Evolutionary conservation across 805 yeast species (phyloP).

Genomic region (Starmera caribaea): DNA sequence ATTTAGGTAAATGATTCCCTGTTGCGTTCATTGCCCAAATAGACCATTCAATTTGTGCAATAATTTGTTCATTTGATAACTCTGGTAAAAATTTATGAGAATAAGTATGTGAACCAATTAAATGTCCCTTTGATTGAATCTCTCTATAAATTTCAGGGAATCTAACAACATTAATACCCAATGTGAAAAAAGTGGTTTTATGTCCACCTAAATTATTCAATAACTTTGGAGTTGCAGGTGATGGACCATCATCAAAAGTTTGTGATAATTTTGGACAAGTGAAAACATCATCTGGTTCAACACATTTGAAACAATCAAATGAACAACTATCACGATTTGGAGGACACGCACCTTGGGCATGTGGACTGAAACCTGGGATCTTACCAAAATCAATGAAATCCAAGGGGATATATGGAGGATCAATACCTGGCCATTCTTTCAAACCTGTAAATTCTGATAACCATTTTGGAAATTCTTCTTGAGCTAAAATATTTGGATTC

Average conservation of each 20-base stretch:
- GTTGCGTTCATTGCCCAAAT: constrained; percentile 98
- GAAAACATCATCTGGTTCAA: constrained; percentile 62
- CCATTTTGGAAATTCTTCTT: constrained; percentile 70
- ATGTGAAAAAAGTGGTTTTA: constrained; percentile 72
- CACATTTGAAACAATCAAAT: constrained; percentile 79
- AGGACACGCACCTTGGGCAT: constrained; percentile 53
- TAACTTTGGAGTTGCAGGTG: constrained; percentile 55
- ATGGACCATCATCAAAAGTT: constrained; percentile 94
- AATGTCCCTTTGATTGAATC: constrained; percentile 55
- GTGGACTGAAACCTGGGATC: constrained; percentile 40
- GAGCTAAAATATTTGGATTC: constrained; percentile 16
- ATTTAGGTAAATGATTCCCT: constrained; percentile 74
- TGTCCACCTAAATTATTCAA: constrained; percentile 36
- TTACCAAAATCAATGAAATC: constrained; percentile 51
- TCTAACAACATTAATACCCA: constrained; percentile 73
- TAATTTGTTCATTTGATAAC: constrained; percentile 66
- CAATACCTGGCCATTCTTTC: constrained; percentile 71
- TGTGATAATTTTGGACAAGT: constrained; percentile 73
- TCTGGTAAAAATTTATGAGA: constrained; percentile 78
- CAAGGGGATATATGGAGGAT: constrained; percentile 83
- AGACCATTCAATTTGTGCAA: constrained; percentile 91
- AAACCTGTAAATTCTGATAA: constrained; percentile 64
- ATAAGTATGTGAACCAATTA: constrained; percentile 89
- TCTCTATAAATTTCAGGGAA: constrained; percentile 63
- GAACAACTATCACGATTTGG: constrained; percentile 53